Evolutionary conservation across 2,329 filamentous ascomycete genomes (phyloP).

Genomic region (Nigrospora sphaerica): DNA sequence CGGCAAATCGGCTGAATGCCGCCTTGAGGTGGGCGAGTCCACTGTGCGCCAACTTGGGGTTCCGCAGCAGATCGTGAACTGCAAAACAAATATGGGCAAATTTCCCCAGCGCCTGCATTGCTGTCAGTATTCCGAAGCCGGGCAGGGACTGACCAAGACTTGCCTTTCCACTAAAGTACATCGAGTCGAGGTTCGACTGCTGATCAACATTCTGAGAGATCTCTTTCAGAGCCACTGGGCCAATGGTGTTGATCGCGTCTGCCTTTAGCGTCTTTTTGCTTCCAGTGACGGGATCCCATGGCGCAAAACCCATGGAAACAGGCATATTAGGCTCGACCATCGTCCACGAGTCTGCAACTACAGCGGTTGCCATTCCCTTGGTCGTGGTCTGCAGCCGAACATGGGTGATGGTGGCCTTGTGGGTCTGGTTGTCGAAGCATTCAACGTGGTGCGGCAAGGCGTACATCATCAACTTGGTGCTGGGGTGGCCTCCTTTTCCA

Average conservation of each 20-base stretch:
- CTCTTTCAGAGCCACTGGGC: conserved; percentile 60
- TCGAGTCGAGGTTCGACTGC: conserved; percentile 71
- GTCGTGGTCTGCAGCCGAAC: conserved; percentile 71
- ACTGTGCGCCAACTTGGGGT: conserved; percentile 46
- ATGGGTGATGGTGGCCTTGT: conserved; percentile 38
- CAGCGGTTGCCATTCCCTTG: conserved; percentile 71
- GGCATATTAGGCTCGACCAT: conserved; percentile 72
- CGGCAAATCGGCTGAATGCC: conserved; percentile 58
- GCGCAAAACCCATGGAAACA: conserved; percentile 65
- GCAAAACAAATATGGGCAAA: conserved; percentile 65
- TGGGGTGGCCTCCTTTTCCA: conserved; percentile 58
- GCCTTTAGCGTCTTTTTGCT: conserved; percentile 38
- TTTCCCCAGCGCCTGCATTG: conserved; percentile 58
- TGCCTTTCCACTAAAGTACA: conserved; percentile 89
- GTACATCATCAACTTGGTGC: conserved; percentile 68
- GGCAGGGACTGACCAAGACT: conserved; percentile 12
- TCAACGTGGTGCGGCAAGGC: conserved; percentile 79
- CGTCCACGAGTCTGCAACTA: conserved; percentile 68
- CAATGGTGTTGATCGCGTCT: conserved; percentile 52
- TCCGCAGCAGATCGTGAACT: conserved; percentile 54
- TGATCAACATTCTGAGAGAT: conserved; percentile 67
- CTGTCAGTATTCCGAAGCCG: conserved; percentile 16
- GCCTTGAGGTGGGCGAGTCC: conserved; percentile 57
- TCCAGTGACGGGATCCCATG: conserved; percentile 58
- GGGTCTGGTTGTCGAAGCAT: conserved; percentile 58